Percentiles rank a stretch among this genome's conserved stretches.
Evolutionary conservation across 805 yeast species (phyloP).

Genomic region (Candida awuae): DNA sequence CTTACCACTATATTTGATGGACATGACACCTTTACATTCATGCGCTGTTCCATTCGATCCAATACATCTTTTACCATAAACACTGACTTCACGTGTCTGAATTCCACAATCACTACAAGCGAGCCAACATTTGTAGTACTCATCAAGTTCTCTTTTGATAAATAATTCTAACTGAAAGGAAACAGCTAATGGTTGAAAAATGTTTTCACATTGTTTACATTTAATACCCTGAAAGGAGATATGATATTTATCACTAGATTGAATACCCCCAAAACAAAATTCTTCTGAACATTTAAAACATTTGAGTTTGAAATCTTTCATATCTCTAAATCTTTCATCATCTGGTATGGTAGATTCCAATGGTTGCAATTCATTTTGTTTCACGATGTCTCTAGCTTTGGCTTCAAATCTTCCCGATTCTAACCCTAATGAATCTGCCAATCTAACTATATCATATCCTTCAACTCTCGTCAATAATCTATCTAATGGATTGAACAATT

Average conservation of each 20-base stretch:
- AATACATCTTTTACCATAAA: conserved; percentile 81
- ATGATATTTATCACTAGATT: conserved; percentile 50
- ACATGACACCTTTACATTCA: conserved; percentile 75
- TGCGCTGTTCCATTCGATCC: conserved; percentile 52
- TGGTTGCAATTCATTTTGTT: conserved; percentile 46
- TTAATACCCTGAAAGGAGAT: conserved; percentile 62
- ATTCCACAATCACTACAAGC: conserved; percentile 83
- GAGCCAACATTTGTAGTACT: conserved; percentile 82
- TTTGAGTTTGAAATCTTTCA: conserved; percentile 44
- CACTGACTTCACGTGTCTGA: conserved; percentile 76
- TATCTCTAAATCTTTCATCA: conserved; percentile 67
- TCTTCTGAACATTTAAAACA: conserved; percentile 53
- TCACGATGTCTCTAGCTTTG: conserved; percentile 34
- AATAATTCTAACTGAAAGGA: conserved; percentile 69
- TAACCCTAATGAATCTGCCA: conserved; percentile 71
- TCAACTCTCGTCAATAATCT: conserved; percentile 79
- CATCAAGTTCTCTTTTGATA: conserved; percentile 59
- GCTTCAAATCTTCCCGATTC: conserved; percentile 57
- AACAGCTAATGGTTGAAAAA: conserved; percentile 45
- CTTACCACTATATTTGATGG: conserved; percentile 67
- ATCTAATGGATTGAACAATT: conserved; percentile 83
- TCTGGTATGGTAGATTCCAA: conserved; percentile 77
- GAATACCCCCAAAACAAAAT: conserved; percentile 71
- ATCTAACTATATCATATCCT: conserved; percentile 72
- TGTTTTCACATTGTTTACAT: conserved; percentile 54